Conservation (phyloP, 208 protist genomes). For the Acanthamoeba lenticulata region DNA sequence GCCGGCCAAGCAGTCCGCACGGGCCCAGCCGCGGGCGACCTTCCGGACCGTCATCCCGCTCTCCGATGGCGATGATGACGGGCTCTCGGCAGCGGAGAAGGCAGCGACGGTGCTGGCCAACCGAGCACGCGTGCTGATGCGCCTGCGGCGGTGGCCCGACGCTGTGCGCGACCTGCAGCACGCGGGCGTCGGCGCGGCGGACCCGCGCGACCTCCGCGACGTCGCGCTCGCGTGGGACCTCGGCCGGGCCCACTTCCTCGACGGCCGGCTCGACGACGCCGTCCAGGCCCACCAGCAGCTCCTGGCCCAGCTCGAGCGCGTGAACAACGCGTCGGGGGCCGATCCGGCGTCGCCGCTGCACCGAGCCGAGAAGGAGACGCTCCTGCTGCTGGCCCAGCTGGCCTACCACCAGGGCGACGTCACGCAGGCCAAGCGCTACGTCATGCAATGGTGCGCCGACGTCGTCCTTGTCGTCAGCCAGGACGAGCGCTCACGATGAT, state of each 20-base stretch:
- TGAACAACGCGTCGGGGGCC: not conserved
- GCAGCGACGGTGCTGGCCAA: not conserved
- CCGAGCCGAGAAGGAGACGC: conserved; percentile 17
- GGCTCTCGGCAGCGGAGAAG: not conserved
- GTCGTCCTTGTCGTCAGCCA: not conserved
- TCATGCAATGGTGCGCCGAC: conserved; percentile 37
- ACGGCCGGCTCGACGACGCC: not conserved
- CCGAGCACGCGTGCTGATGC: conserved; percentile 18
- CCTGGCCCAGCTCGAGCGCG: not conserved
- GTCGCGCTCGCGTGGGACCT: conserved; percentile 4
- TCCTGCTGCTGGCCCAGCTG: conserved; percentile 40
- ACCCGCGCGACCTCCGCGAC: not conserved
- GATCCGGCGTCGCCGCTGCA: not conserved
- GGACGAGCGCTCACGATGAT: not conserved
- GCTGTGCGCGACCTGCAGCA: not conserved
- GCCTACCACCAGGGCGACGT: conserved; percentile 30
- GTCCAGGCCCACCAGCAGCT: conserved; percentile 20
- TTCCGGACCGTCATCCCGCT: not conserved
- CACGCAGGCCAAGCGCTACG: conserved; percentile 34
- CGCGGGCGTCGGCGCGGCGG: not conserved
- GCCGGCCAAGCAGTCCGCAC: not conserved
- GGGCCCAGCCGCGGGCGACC: not conserved
- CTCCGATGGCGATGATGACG: not conserved
- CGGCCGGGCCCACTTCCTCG: conserved; percentile 7
- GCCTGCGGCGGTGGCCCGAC: not conserved